Evolutionary conservation across 2,329 filamentous ascomycete genomes (phyloP).

Genomic region (Colletotrichum abscissum): DNA sequence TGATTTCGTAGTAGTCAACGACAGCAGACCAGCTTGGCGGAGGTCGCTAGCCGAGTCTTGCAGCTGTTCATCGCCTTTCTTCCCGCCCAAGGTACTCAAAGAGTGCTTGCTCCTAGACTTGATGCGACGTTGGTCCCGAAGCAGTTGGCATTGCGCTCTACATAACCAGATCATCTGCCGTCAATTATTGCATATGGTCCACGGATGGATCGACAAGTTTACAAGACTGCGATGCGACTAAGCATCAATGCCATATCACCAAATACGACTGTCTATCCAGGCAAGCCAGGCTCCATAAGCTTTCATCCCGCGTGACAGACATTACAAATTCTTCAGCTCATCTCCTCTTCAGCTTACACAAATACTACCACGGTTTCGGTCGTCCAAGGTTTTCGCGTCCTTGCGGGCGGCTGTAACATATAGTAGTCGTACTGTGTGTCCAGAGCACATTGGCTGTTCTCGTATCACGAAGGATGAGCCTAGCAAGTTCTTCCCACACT

Average conservation of each 20-base stretch:
- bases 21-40: not conserved
- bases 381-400: slow-evolving; percentile 1
- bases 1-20: not conserved
- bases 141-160: not conserved
- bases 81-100: not conserved
- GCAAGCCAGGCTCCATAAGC: not conserved
- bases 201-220: not conserved
- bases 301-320: not conserved
- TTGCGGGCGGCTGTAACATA: slow-evolving; percentile 9
- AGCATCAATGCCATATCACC: not conserved
- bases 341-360: not conserved
- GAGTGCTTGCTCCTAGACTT: not conserved
- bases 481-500: not conserved
- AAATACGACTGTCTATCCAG: not conserved
- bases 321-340: not conserved
- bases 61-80: not conserved
- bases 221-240: not conserved
- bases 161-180: not conserved
- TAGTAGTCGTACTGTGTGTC: not conserved
- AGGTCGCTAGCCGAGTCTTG: not conserved
- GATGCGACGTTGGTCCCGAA: not conserved
- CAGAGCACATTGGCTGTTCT: not conserved
- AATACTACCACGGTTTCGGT: not conserved
- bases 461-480: not conserved
- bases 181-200: not conserved